These are phyloP conservation scores for Euphorbia tirucalli DNA, from an alignment of 345 rosid genomes.

Conservation along the genomic window DNA sequence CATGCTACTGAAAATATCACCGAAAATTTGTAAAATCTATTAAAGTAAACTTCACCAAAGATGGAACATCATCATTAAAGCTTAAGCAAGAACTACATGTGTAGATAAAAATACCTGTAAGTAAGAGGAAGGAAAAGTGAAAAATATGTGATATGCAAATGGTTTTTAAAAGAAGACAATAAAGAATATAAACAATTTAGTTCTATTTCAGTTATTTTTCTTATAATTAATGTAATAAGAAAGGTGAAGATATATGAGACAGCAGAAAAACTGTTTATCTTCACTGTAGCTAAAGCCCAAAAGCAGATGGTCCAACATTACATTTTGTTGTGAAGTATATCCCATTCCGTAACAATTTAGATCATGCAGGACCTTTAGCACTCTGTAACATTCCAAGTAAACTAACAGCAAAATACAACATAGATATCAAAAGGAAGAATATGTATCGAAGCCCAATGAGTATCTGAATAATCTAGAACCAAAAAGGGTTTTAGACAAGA, in stretches of 20 bases:
- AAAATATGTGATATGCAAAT: no score
- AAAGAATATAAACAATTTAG: neutral
- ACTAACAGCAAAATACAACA: constrained; percentile 13
- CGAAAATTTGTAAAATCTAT: neutral
- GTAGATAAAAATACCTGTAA: neutral
- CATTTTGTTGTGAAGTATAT: neutral
- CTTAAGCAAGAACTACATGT: neutral
- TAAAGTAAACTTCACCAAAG: neutral
- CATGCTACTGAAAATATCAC: neutral
- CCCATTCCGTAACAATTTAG: neutral
- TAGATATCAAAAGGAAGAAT: neutral
- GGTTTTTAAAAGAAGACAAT: neutral
- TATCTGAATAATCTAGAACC: constrained; percentile 16
- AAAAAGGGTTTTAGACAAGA: constrained; percentile 18
- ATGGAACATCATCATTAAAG: neutral
- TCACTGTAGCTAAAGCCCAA: neutral
- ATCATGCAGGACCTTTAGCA: neutral
- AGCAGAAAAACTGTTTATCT: neutral
- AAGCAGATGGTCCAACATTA: neutral
- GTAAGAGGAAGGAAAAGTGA: neutral
- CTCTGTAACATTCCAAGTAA: constrained; percentile 5
- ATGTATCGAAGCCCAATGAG: constrained; percentile 2
- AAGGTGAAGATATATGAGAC: neutral
- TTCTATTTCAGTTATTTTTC: neutral
- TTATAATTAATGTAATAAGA: neutral